These are phyloP conservation scores for Penicillium sp. DNA, from an alignment of 2,329 filamentous ascomycete species.

Conservation along the genomic window DNA sequence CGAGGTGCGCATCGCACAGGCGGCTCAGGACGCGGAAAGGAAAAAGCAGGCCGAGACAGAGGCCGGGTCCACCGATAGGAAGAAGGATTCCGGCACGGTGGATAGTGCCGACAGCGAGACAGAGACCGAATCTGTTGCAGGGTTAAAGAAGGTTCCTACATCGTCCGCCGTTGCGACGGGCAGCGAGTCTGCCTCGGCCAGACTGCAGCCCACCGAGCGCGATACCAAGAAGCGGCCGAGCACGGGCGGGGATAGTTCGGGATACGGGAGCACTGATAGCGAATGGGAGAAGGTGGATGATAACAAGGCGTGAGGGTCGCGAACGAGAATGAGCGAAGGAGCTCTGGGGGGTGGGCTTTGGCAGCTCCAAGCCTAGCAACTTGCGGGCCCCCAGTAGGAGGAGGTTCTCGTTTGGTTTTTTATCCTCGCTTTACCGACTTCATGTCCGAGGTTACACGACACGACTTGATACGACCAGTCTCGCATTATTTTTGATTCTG, in stretches of 20 bases:
- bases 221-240: slow-evolving; percentile 54
- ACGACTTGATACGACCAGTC: slow-evolving; percentile 5
- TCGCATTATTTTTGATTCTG: neutral
- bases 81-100: slow-evolving; percentile 41
- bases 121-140: slow-evolving; percentile 46
- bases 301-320: slow-evolving; percentile 22
- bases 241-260: slow-evolving; percentile 57
- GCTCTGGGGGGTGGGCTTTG: neutral
- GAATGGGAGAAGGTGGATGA: slow-evolving; percentile 94
- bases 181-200: slow-evolving; percentile 29
- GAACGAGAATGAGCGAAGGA: neutral
- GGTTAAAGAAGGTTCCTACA: slow-evolving; percentile 23
- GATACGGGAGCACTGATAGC: slow-evolving; percentile 80
- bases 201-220: slow-evolving; percentile 58
- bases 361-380: neutral
- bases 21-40: slow-evolving; percentile 55
- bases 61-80: slow-evolving; percentile 36
- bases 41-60: slow-evolving; percentile 53
- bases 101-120: slow-evolving; percentile 53
- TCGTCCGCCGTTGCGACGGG: slow-evolving; percentile 27
- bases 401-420: neutral
- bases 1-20: slow-evolving; percentile 61
- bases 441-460: slow-evolving; percentile 19
- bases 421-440: slow-evolving; percentile 5
- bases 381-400: neutral